Conservation (phyloP, 495 filamentous ascomycete species). For the Clohesyomyces aquaticus region DNA sequence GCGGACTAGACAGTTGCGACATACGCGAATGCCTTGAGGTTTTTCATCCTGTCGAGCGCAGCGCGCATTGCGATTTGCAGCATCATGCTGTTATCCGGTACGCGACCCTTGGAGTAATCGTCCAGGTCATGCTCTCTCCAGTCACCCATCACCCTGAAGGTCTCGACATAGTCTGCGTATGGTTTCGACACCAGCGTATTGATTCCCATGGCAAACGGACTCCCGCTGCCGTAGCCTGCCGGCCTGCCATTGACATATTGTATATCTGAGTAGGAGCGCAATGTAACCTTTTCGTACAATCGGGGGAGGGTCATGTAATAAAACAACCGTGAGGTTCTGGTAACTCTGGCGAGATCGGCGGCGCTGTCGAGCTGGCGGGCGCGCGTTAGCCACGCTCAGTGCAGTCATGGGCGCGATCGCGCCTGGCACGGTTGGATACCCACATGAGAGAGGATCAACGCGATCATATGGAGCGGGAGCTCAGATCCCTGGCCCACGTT, state of each 20-base stretch:
- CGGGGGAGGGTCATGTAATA: conserved; percentile 68
- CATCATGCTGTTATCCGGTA: conserved; percentile 68
- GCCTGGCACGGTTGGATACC: conserved; percentile 19
- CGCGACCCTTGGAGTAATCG: conserved; percentile 60
- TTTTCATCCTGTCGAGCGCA: conserved; percentile 62
- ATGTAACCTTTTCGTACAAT: conserved; percentile 60
- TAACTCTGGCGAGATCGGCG: conserved; percentile 60
- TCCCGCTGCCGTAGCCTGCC: conserved; percentile 64
- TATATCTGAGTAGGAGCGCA: conserved; percentile 64
- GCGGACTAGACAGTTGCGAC: background rate
- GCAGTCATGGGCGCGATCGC: conserved; percentile 8
- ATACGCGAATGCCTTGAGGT: conserved; percentile 58
- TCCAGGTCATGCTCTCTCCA: conserved; percentile 63
- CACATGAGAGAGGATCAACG: conserved; percentile 59
- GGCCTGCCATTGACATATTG: conserved; percentile 62
- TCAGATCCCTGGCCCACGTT: conserved; percentile 26
- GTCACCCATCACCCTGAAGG: conserved; percentile 58
- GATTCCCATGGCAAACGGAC: conserved; percentile 65
- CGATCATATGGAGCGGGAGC: conserved; percentile 64
- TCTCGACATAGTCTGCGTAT: conserved; percentile 57
- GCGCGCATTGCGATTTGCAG: conserved; percentile 63
- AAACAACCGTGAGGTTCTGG: conserved; percentile 64
- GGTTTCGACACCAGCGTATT: conserved; percentile 63
- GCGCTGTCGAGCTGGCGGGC: conserved; percentile 56
- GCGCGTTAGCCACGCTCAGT: conserved; percentile 3